Conservation (phyloP, 2,329 filamentous ascomycete genomes). For the Hypoxylon rubiginosum region DNA sequence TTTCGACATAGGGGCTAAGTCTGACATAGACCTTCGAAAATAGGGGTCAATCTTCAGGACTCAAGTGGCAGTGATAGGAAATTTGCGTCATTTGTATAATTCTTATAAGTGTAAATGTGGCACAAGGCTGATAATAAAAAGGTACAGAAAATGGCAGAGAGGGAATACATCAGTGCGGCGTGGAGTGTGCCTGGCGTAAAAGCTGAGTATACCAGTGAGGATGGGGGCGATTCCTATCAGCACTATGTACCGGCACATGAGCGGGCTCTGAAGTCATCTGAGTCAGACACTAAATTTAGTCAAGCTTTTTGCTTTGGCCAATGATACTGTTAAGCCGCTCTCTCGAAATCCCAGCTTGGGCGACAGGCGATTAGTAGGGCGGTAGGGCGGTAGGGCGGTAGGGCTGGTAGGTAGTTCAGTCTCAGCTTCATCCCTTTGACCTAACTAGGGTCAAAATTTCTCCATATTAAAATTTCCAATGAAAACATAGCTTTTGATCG, state of each 20-base stretch:
- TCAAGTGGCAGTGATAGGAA: constrained; percentile 2
- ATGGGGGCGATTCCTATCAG: background rate
- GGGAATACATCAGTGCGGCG: background rate
- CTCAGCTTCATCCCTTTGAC: no score
- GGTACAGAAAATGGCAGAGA: background rate
- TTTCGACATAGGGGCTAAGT: background rate
- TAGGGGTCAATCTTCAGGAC: background rate
- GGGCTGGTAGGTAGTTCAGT: no score
- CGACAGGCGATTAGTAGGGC: background rate
- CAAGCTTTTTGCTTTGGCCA: background rate
- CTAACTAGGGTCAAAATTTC: no score
- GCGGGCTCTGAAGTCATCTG: background rate
- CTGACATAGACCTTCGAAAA: background rate
- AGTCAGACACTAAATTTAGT: background rate
- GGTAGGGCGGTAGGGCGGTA: no score
- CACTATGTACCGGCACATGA: background rate
- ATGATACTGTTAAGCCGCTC: background rate
- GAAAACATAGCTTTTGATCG: no score
- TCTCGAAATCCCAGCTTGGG: no score
- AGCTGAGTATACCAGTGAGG: background rate
- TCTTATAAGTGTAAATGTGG: background rate
- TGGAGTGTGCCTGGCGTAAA: no score
- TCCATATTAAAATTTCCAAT: no score
- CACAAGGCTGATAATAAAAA: background rate
- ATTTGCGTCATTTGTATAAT: background rate